Evolutionary conservation across 352 stramenopile genomes (phyloP).

Genomic region (Phytophthora sp.): DNA sequence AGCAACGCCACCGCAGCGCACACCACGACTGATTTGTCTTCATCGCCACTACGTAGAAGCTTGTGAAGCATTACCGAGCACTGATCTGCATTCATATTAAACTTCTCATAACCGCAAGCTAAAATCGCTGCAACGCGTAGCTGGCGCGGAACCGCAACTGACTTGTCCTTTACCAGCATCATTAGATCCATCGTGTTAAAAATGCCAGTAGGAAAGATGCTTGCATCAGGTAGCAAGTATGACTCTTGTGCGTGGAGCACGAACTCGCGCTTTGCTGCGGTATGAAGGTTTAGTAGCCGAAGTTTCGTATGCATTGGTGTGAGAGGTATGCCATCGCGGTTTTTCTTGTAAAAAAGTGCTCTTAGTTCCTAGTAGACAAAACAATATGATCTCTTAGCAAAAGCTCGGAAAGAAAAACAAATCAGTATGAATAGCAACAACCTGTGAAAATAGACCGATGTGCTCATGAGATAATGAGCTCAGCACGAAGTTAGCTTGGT

Average conservation of each 20-base stretch:
- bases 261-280: constrained; percentile 69
- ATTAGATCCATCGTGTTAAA: constrained; percentile 88
- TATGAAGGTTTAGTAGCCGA: constrained; percentile 75
- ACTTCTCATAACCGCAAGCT: constrained; percentile 78
- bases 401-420: background rate
- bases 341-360: constrained; percentile 75
- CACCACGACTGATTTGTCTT: constrained; percentile 76
- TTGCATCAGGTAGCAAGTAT: constrained; percentile 60
- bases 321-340: constrained; percentile 39
- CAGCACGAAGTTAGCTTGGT: constrained; percentile 89
- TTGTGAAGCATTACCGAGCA: constrained; percentile 72
- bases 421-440: constrained; percentile 18
- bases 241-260: constrained; percentile 69
- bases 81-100: constrained; percentile 61
- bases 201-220: constrained; percentile 59
- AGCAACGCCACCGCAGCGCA: constrained; percentile 79
- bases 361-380: constrained; percentile 59
- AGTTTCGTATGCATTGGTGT: constrained; percentile 80
- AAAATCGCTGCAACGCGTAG: constrained; percentile 79
- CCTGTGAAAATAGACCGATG: constrained; percentile 75
- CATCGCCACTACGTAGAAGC: constrained; percentile 52
- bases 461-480: constrained; percentile 80
- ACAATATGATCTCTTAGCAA: too few species aligned
- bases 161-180: constrained; percentile 84
- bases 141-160: constrained; percentile 53